These are phyloP conservation scores for Podaxis rugospora DNA, from an alignment of 768 basidiomycete genomes.

Conservation along the genomic window DNA sequence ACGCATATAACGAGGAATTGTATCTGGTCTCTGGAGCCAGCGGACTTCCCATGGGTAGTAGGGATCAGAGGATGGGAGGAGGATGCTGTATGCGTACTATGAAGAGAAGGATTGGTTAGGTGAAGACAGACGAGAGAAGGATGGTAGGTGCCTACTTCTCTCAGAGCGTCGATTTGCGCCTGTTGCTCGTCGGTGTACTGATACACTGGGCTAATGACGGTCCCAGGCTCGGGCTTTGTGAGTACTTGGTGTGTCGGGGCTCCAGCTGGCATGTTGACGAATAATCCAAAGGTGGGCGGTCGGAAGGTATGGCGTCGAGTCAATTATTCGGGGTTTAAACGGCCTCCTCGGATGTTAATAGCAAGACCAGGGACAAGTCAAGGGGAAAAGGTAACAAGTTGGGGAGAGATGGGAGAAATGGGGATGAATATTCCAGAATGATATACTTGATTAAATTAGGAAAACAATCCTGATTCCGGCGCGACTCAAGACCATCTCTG, in stretches of 20 bases:
- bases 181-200: conserved; percentile 63
- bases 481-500: not conserved
- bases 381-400: not conserved
- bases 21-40: conserved; percentile 71
- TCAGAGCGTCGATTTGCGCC: conserved; percentile 53
- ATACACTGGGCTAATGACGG: conserved; percentile 48
- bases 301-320: not conserved
- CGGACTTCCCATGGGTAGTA: conserved; percentile 75
- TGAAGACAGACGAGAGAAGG: not conserved
- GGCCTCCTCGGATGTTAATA: not conserved
- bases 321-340: not conserved
- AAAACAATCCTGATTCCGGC: not conserved
- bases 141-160: conserved; percentile 42
- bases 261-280: not conserved
- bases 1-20: conserved; percentile 72
- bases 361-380: not conserved
- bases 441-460: conserved; percentile 25
- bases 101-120: not conserved
- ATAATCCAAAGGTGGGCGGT: not conserved
- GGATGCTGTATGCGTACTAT: conserved; percentile 64
- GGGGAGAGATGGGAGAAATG: not conserved
- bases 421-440: not conserved
- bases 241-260: conserved; percentile 32
- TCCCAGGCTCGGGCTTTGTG: conserved; percentile 50
- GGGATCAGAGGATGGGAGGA: conserved; percentile 61